These are phyloP conservation scores for Beauveria australis DNA, from an alignment of 2,329 filamentous ascomycete species.

Conservation along the genomic window DNA sequence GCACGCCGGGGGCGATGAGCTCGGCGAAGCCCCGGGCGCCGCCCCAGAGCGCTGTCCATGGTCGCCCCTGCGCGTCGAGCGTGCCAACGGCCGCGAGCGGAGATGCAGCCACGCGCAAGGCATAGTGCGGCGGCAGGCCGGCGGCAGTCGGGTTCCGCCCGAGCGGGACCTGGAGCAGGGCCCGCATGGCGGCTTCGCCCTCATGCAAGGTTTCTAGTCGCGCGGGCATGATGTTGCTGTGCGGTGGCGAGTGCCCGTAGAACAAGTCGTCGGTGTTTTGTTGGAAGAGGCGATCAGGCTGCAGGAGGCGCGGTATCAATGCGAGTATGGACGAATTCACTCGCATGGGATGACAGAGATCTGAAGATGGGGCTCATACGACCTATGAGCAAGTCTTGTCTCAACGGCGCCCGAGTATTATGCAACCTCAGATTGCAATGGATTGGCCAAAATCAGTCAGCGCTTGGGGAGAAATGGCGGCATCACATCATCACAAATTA, in stretches of 20 bases:
- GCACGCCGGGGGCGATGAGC: conserved; percentile 51
- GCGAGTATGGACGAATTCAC: conserved; percentile 7
- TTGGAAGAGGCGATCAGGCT: conserved; percentile 5
- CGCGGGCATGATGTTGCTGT: conserved; percentile 20
- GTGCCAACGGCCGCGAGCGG: conserved; percentile 68
- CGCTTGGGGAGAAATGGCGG: background rate
- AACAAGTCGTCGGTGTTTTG: background rate
- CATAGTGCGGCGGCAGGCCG: conserved; percentile 54
- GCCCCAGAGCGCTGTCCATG: conserved; percentile 76
- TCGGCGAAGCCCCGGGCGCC: conserved; percentile 61
- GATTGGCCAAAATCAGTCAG: too few relatives aligned
- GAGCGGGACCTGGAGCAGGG: conserved; percentile 48
- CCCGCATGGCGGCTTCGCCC: conserved; percentile 60
- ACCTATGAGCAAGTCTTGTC: background rate
- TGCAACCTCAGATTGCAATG: background rate
- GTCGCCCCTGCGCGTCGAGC: conserved; percentile 54
- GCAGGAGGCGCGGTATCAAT: background rate
- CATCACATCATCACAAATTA: background rate
- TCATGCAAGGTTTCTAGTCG: conserved; percentile 43
- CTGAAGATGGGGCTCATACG: background rate
- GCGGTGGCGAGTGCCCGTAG: background rate
- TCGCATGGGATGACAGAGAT: background rate
- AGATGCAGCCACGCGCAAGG: conserved; percentile 49
- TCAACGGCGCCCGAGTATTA: background rate
- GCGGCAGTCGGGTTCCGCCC: conserved; percentile 58